A percentile compares a stretch with the other conserved stretches of the same genome.
phyloP scores from a whole-genome alignment of 2,329 filamentous ascomycete species.

The Septoria petroselini region DNA sequence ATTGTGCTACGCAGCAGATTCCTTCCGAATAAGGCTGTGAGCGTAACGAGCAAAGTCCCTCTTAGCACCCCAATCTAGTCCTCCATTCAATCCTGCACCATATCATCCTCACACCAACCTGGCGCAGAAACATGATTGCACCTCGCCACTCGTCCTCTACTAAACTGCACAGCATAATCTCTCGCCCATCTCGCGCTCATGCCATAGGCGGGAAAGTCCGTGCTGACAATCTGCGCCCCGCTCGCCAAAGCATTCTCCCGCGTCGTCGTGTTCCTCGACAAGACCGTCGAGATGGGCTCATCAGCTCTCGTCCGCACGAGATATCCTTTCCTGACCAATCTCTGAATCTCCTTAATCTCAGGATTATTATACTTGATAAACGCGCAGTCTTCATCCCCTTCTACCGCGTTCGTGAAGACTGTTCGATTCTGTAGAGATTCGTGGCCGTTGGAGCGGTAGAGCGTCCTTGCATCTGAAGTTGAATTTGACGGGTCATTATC shows the following conservation, averaged over 20 bases:
- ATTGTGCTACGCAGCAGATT: conserved; percentile 23
- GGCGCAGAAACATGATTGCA: conserved; percentile 43
- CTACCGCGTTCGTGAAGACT: conserved; percentile 50
- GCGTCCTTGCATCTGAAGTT: conserved; percentile 35
- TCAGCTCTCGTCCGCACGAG: conserved; percentile 52
- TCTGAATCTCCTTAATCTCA: conserved; percentile 43
- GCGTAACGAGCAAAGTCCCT: no score
- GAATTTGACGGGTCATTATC: conserved; percentile 48
- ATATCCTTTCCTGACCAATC: conserved; percentile 48
- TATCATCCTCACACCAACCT: conserved; percentile 37
- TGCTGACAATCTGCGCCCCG: conserved; percentile 52
- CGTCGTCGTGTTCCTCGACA: conserved; percentile 44
- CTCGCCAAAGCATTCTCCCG: conserved; percentile 46
- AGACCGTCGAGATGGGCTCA: conserved; percentile 46
- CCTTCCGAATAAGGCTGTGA: conserved; percentile 9
- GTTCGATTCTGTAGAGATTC: conserved; percentile 45
- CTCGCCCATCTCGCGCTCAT: conserved; percentile 49
- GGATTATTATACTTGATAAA: conserved; percentile 53
- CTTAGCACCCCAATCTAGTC: not conserved
- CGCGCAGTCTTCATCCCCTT: conserved; percentile 47
- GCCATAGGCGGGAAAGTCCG: conserved; percentile 49
- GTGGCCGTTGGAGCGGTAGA: conserved; percentile 41
- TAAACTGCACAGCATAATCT: conserved; percentile 45
- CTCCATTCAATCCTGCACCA: conserved; percentile 22
- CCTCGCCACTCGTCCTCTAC: conserved; percentile 34